Evolutionary conservation across 1,139 yeast species (phyloP), one percentile per base, ranked within the genome.

Genomic region (Hansenula lynferdii): DNA sequence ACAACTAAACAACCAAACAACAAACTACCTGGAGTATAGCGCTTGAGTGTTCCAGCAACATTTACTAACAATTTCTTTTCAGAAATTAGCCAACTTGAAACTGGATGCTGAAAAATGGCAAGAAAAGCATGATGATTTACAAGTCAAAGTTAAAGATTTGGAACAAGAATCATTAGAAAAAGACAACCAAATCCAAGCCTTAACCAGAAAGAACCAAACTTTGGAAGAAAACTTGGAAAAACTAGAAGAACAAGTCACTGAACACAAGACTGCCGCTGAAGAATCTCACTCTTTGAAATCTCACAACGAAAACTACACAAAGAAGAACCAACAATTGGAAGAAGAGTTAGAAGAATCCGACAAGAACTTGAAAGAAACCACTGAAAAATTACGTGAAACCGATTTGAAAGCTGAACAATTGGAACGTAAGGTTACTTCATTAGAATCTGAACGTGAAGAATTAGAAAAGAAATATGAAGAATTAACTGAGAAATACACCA

Each of bases 81-180:
- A 85, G 94, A 90, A 92, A 80, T 73, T 92, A 72, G 83, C 75
- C 73, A 80, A 81, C 69, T 80, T 92, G 66, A 90, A 90, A 70
- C 74, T 85, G 58, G 98, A 92, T 63, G 90, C 96, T 51, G 99
- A 94, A 72, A 72, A 84, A 58, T 95, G 97, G 85, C 96, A 90
- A 72, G 96, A 87, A 65, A 86, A 89, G 72, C 84, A 94, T 47
- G 98, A 92, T 58, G 96, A 85, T 57, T 77, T 86, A 57, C 66
- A 80, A 44, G 80, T 75, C 49, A 81, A 81, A 64, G 80, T 85
- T 69, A 92, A 90, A 75, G 84, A 76, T 58, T 75, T 90, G 63
- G 97, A 92, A 67, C 96, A 89, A 68, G 96, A 89, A 58, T 75
- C 76, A 61, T 73, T 85, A 52, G 92, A 86, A 55, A 90, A 90